Evolutionary conservation across 768 basidiomycete species (phyloP).

Genomic region (Lepiota venenata): DNA sequence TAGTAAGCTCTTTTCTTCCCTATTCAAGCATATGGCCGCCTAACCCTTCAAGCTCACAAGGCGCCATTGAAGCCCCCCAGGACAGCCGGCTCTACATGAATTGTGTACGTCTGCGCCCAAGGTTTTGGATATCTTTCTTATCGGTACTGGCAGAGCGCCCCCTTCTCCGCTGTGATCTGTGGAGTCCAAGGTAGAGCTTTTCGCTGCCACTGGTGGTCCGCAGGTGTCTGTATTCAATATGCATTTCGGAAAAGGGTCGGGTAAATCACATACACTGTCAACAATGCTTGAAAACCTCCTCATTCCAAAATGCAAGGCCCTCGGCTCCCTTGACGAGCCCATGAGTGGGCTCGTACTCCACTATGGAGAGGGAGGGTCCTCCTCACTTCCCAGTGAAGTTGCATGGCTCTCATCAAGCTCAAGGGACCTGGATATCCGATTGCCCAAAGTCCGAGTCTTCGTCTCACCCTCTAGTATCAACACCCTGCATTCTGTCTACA

Average conservation of each 20-base stretch:
- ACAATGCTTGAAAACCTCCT: constrained; percentile 70
- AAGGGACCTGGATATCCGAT: constrained; percentile 22
- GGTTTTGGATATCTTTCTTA: not conserved
- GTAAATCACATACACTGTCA: constrained; percentile 72
- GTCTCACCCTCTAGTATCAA: constrained; percentile 60
- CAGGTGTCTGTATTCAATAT: not conserved
- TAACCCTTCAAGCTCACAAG: constrained; percentile 28
- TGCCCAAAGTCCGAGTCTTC: constrained; percentile 43
- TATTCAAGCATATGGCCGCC: not conserved
- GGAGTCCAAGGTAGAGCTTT: constrained; percentile 53
- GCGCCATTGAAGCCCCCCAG: constrained; percentile 23
- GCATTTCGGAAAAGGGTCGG: constrained; percentile 42
- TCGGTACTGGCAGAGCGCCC: constrained; percentile 51
- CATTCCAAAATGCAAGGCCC: constrained; percentile 43
- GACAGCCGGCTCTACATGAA: constrained; percentile 66
- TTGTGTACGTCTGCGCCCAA: constrained; percentile 40
- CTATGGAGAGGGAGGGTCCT: constrained; percentile 62
- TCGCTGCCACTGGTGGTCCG: not conserved
- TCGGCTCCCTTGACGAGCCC: constrained; percentile 51
- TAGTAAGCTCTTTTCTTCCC: constrained; percentile 32
- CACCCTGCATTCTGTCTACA: constrained; percentile 57
- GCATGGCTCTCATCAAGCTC: constrained; percentile 50
- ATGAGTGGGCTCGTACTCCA: constrained; percentile 66
- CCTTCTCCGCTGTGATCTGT: constrained; percentile 73
- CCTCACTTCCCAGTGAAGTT: constrained; percentile 59